Percentiles rank a stretch among this genome's conserved stretches.
Conservation (phyloP, 176 grass and related monocot genomes). For the Oryza punctata region DNA sequence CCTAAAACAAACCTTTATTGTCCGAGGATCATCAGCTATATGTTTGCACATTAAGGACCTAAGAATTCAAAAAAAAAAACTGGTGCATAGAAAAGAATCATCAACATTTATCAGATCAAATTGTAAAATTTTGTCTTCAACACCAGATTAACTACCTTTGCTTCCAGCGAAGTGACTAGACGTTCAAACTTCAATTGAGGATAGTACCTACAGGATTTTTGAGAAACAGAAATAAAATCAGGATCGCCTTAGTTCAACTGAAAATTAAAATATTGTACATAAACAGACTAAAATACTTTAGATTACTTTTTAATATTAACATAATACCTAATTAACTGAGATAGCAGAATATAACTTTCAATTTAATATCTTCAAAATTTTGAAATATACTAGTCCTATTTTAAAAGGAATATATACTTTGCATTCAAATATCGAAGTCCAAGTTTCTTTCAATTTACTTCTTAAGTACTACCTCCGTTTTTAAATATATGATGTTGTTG, state of each 20-base stretch:
- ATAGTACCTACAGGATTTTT: conserved; percentile 69
- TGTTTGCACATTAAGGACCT: background rate
- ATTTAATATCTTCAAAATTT: background rate
- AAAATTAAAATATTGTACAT: conserved; percentile 9
- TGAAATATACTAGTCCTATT: background rate
- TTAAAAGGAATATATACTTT: conserved; percentile 3
- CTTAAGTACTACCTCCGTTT: background rate
- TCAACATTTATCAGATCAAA: conserved; percentile 2
- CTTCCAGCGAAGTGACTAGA: conserved; percentile 79
- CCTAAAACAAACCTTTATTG: conserved; percentile 19
- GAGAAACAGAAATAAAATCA: conserved; percentile 11
- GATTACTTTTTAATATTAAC: background rate
- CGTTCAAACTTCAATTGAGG: conserved; percentile 71
- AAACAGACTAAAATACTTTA: conserved; percentile 8
- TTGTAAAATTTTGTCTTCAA: conserved; percentile 13
- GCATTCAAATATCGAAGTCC: background rate
- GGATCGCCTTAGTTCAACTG: conserved; percentile 15
- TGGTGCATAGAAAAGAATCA: background rate
- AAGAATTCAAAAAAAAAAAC: conserved; percentile 22
- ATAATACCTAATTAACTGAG: background rate
- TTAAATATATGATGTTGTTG: too few species aligned
- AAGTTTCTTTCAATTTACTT: background rate
- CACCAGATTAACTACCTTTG: conserved; percentile 58
- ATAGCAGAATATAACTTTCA: background rate
- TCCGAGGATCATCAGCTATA: background rate